Evolutionary conservation across 1,284 basidiomycete genomes (phyloP).

Genomic region (Rhodotorula sp.): DNA sequence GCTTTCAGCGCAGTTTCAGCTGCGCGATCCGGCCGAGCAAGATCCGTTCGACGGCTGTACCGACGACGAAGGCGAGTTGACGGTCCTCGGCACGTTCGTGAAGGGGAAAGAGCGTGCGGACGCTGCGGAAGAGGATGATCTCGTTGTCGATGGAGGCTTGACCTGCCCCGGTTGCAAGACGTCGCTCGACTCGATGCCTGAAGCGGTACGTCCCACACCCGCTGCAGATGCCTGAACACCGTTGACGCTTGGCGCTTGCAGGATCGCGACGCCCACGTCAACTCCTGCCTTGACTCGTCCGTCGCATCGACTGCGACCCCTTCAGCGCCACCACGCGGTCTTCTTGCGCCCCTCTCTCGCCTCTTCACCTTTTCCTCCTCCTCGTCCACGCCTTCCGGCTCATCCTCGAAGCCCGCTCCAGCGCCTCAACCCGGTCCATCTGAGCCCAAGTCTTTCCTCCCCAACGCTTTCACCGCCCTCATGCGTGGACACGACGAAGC

Average conservation of each 20-base stretch:
- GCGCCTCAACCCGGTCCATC: constrained; percentile 28
- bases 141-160: neutral
- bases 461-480: constrained; percentile 68
- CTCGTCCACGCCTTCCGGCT: neutral
- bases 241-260: constrained; percentile 14
- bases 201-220: neutral
- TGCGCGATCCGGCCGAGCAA: constrained; percentile 1
- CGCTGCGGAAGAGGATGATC: constrained; percentile 2
- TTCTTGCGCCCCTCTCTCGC: constrained; percentile 16
- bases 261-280: constrained; percentile 48
- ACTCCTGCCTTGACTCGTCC: constrained; percentile 47
- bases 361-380: constrained; percentile 14
- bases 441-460: constrained; percentile 16
- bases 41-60: constrained; percentile 2
- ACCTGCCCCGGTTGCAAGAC: constrained; percentile 3
- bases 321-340: constrained; percentile 6
- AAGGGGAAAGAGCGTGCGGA: no score
- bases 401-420: neutral
- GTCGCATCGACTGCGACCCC: constrained; percentile 13
- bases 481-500: constrained; percentile 79
- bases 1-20: neutral
- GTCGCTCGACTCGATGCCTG: neutral
- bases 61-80: constrained; percentile 6
- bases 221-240: fast-evolving
- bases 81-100: neutral